Conservation (phyloP, 2,329 filamentous ascomycete species). For the Arthrinium phaeospermum region DNA sequence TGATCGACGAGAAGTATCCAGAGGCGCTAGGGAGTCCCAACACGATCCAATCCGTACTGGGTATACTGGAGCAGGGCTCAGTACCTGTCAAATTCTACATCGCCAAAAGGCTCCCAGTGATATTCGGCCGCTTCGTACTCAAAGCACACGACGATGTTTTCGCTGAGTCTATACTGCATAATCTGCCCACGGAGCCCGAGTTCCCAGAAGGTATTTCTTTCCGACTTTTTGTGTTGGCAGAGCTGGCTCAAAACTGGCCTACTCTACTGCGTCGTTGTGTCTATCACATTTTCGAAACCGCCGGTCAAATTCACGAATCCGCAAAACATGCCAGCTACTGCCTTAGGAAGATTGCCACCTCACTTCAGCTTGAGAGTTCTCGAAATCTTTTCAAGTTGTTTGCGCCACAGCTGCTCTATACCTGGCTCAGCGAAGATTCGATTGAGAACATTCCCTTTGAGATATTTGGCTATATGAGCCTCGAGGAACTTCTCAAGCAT, state of each 20-base stretch:
- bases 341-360: constrained; percentile 67
- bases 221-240: constrained; percentile 76
- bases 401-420: constrained; percentile 86
- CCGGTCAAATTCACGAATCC: constrained; percentile 71
- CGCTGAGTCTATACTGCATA: constrained; percentile 75
- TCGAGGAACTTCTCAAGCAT: constrained; percentile 72
- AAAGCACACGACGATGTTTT: constrained; percentile 85
- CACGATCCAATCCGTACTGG: constrained; percentile 74
- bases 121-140: constrained; percentile 85
- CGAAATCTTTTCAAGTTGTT: constrained; percentile 82
- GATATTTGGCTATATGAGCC: constrained; percentile 79
- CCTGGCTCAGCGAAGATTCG: constrained; percentile 76
- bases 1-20: constrained; percentile 70
- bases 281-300: constrained; percentile 93
- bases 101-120: constrained; percentile 68
- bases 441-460: constrained; percentile 78
- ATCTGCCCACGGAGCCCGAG: constrained; percentile 74
- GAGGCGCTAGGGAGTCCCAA: constrained; percentile 62
- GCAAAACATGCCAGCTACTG: constrained; percentile 75
- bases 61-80: constrained; percentile 69
- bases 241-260: constrained; percentile 82
- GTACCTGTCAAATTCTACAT: constrained; percentile 79
- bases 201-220: constrained; percentile 85
- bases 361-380: constrained; percentile 68
- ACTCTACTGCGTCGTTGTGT: constrained; percentile 85